Base-by-base conservation (phyloP, 116 monocot genomes). In the Cymodocea nodosa region DNA sequence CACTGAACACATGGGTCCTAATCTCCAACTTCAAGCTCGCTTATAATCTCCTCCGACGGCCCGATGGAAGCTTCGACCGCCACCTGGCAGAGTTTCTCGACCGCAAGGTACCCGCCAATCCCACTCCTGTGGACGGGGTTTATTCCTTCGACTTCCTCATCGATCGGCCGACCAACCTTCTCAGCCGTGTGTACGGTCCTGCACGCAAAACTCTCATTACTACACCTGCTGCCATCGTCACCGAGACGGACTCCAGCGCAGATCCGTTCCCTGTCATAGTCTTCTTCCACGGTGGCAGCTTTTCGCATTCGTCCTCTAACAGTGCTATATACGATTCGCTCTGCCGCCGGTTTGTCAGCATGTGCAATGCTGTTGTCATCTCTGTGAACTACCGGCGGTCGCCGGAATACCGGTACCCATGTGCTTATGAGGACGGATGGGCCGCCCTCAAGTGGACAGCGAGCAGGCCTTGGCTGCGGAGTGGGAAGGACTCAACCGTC, bases 281-380 rank as follows among this genome's bases (percentile, higher is more conserved):
- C 63, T 84, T 74, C 80, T 80, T 80, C 66, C 84, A 84, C 22
- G 84, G 84, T 23, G 84, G 84, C 64, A 80, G 84, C 71, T 84
- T 84, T 64, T 63, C 77, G 6, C 76, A 80, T 51, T 77, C 80
- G 7, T 79, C 80, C 8, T 76, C 65, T 60, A 77, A 74, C 68
- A 71, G 67, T 24, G 80, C 84, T 23, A 79, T 77, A 54, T 84
- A 77, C 63, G 80, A 84, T 24, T 76, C 84, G 25, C 74, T 76
- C 14, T 80, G 84, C 77, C 74, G 79, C 20, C 76, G 80, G 30
- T 69, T 80, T 22, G 80, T 74, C 63, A 63, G 70, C 40, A 74
- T 74, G 40, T 77, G 79, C 68, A 39, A 57, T 13, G 84, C 84
- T 8, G 77, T 80, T 7, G 84, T 84, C 12, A 52, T 84, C n/a